Evolutionary conservation across 1,284 basidiomycete genomes (phyloP), one percentile per base, ranked within the genome.

Genomic region (Cryptococcus sp.): DNA sequence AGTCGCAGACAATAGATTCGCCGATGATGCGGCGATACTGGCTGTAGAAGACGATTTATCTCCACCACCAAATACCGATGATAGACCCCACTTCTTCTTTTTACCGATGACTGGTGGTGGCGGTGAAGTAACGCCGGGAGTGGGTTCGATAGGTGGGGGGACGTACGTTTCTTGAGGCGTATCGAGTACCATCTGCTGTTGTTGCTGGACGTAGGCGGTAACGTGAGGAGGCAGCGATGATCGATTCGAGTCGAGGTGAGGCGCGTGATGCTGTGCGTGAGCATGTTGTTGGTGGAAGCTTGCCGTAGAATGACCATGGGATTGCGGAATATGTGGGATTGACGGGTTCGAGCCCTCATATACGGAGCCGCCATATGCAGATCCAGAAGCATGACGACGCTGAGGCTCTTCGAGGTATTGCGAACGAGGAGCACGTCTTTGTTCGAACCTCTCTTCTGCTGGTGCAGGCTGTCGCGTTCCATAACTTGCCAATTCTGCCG

Each of bases 11-110:
- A 58, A 79, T 75, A 46, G 82, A 76, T 42, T 44, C 39, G 34
- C 31, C 9, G 32, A 9, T 40, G 68, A 66, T 48, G 87, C 85
- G 45, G 88, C 82, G 22, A 87, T 83, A 18, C 86, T 82, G 4
- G 90, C 78, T 4, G 58, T 57, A 1, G 61, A 50, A 2, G 54
- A 80, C 31, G 78, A 79, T 64, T 88, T 88, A 67, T 88, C 87
- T 32, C 81, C 79, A 49, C 81, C 78, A 13, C 87, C 85, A 73
- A 92, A 91, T 77, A 90, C 85, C 34, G 70, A 70, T 42, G 67
- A 69, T 19, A 77, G 49, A 10, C 71, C 74, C 73, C 76, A 75
- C 51, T 73, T 73, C 58, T 76, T 75, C 67, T 76, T 76, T 64
- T 77, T 77, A 11, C 65, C 68, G 13, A 62, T 50, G 5, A 53